phyloP scores from a whole-genome alignment of 2,329 filamentous ascomycete species.

The Volutella citrinella region DNA sequence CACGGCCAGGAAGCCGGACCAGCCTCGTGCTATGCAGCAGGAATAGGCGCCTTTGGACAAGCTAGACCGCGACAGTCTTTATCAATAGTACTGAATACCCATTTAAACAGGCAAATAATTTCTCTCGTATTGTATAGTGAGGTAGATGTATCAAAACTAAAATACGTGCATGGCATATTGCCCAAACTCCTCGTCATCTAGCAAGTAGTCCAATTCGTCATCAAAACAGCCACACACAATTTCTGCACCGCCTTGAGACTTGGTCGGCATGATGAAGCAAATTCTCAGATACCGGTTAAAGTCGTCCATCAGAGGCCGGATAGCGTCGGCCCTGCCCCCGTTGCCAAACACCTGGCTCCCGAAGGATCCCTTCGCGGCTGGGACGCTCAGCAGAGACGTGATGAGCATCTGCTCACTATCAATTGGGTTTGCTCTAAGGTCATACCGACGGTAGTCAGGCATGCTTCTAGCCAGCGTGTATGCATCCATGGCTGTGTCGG shows the following conservation, averaged over 20 bases:
- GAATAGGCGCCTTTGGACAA: too few species aligned
- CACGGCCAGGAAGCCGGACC: too few species aligned
- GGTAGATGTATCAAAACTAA: too few species aligned
- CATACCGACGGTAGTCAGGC: background rate
- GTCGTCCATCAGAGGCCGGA: background rate
- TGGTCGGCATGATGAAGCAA: constrained; percentile 1
- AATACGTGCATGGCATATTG: constrained; percentile 1
- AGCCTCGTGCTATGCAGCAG: too few species aligned
- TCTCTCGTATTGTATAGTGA: too few species aligned
- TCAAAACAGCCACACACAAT: background rate
- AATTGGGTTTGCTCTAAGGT: background rate
- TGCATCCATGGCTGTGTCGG: background rate
- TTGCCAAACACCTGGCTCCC: constrained; percentile 2
- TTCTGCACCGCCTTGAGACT: background rate
- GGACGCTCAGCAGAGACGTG: background rate
- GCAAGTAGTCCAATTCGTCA: background rate
- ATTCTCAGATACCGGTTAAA: constrained; percentile 1
- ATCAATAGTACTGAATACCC: too few species aligned
- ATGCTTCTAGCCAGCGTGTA: background rate
- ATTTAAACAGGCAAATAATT: too few species aligned
- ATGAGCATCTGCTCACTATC: background rate
- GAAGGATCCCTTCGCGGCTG: background rate
- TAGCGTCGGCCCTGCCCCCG: background rate
- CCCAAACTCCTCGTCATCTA: constrained; percentile 1
- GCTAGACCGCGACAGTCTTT: too few species aligned